These are phyloP conservation scores for Fusarium sp. DNA, from an alignment of 2,329 filamentous ascomycete genomes.

Conservation along the genomic window DNA sequence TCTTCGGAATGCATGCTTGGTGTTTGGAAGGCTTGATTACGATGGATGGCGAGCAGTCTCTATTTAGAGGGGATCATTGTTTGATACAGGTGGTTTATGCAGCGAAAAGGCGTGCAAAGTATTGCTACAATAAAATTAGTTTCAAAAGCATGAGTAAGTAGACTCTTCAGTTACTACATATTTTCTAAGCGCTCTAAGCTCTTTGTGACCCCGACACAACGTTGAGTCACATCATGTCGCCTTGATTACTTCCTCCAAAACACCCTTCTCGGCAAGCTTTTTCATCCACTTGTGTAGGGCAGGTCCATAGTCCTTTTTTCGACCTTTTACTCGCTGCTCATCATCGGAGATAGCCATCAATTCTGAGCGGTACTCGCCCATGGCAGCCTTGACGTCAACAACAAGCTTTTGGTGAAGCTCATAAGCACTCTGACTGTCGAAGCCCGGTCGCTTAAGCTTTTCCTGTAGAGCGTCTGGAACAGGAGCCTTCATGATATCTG, in stretches of 20 bases:
- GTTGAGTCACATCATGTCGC: constrained; percentile 19
- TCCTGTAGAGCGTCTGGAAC: constrained; percentile 27
- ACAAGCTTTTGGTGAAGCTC: constrained; percentile 52
- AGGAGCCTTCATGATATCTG: constrained; percentile 37
- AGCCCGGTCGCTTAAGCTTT: constrained; percentile 11
- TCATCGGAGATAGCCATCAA: constrained; percentile 56
- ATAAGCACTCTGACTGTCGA: constrained; percentile 43
- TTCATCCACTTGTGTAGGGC: constrained; percentile 75
- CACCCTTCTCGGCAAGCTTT: constrained; percentile 72
- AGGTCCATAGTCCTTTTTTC: constrained; percentile 74
- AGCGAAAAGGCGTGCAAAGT: background rate
- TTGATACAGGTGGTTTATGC: constrained; percentile 1
- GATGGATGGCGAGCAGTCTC: background rate
- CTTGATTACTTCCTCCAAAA: constrained; percentile 58
- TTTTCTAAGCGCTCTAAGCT: background rate
- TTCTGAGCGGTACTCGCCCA: constrained; percentile 60
- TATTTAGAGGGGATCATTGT: background rate
- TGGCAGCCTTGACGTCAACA: constrained; percentile 53
- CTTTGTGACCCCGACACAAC: background rate
- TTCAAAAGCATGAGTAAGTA: constrained; percentile 1
- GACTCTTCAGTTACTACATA: background rate
- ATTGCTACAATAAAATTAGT: constrained; percentile 4
- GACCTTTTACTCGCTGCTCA: constrained; percentile 60
- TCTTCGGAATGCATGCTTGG: constrained; percentile 4
- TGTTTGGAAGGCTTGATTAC: background rate